phyloP scores from a whole-genome alignment of 202 grass and related monocot genomes.

The Carex sylvatica region DNA sequence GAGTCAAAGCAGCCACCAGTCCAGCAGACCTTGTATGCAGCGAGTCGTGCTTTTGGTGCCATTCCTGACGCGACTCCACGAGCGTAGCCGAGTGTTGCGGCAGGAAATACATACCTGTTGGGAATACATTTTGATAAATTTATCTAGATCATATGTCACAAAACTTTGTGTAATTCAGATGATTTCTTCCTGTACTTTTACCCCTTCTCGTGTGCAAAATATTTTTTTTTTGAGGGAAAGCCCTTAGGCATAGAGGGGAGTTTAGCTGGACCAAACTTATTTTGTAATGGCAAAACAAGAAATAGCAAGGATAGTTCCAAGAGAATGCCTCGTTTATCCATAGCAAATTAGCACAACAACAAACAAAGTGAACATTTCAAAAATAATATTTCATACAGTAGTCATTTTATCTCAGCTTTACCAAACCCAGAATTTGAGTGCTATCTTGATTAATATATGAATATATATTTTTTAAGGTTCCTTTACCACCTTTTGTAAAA shows the following conservation, averaged over 20 bases:
- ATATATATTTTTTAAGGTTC: background rate
- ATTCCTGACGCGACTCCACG: constrained; percentile 75
- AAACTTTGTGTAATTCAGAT: background rate
- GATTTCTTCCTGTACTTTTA: background rate
- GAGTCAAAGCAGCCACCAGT: constrained; percentile 76
- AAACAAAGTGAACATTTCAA: background rate
- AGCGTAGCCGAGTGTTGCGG: constrained; percentile 84
- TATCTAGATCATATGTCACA: background rate
- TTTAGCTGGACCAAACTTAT: background rate
- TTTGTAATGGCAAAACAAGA: background rate
- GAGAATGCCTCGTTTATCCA: background rate
- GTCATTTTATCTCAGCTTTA: constrained; percentile 2
- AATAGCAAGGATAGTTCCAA: background rate
- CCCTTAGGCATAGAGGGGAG: no score
- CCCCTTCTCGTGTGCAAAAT: background rate
- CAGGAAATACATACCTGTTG: constrained; percentile 80
- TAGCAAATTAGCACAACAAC: constrained; percentile 2
- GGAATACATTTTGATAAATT: background rate
- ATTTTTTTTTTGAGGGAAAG: no score
- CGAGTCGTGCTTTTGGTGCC: constrained; percentile 87
- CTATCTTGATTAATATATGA: background rate
- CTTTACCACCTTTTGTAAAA: background rate
- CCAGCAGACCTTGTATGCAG: constrained; percentile 96
- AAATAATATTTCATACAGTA: background rate
- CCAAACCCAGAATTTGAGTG: background rate